Conservation (phyloP, 75 land plant species). For the Isoetes taiwanensis region DNA sequence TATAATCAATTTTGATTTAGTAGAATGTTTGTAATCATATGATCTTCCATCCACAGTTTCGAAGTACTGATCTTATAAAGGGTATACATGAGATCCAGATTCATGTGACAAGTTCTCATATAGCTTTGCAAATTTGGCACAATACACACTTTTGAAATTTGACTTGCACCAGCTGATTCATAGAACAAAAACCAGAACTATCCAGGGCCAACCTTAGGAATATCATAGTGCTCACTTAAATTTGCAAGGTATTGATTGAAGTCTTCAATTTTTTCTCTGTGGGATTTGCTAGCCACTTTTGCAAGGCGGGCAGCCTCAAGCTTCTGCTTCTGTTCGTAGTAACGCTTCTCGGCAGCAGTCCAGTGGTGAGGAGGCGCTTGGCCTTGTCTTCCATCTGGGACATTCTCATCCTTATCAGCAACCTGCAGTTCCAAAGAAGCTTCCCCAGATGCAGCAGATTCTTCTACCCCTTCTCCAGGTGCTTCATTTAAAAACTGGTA, state of each 20-base stretch:
- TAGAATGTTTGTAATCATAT: no score
- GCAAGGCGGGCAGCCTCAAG: constrained; percentile 51
- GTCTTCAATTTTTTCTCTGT: constrained; percentile 72
- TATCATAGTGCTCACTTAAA: constrained; percentile 94
- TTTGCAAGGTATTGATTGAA: constrained; percentile 91
- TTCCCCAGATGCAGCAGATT: not conserved
- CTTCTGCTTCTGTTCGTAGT: constrained; percentile 57
- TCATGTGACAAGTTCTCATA: no score
- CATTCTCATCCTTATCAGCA: constrained; percentile 23
- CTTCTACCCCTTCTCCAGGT: not conserved
- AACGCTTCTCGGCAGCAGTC: constrained; percentile 80
- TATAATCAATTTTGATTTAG: no score
- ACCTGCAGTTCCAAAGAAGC: not conserved
- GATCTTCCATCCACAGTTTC: no score
- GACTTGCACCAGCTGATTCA: no score
- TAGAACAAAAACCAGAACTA: no score
- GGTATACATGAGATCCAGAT: no score
- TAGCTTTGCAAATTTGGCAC: no score
- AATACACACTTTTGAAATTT: no score
- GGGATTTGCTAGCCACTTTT: constrained; percentile 63
- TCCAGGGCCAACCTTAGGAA: constrained; percentile 94
- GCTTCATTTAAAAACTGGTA: not conserved
- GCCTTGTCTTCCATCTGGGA: constrained; percentile 22
- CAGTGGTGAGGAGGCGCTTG: constrained; percentile 27
- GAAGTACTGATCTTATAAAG: no score